Base-by-base conservation (phyloP, 169 alveolate genomes). In the Cryptosporidium meleagridis region DNA sequence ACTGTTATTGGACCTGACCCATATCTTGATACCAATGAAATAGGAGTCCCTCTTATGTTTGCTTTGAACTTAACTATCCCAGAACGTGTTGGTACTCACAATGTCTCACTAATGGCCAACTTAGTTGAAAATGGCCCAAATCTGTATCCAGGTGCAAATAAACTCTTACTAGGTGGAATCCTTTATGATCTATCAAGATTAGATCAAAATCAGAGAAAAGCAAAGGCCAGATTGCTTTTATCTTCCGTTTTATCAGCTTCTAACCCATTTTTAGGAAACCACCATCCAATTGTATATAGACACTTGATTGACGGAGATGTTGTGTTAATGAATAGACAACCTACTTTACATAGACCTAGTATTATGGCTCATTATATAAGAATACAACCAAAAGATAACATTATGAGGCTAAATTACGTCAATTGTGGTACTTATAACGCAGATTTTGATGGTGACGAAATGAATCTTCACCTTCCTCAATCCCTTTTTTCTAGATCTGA, bases 381-480 rank as follows among this genome's bases (percentile, higher is more conserved):
- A 92, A 96, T 96, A 35, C 92, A 96, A 53, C 97, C 98, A 31
- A 96, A 94, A 67, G 99, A 98, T 93, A 96, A 96, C 85, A 98
- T 98, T 14, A 96, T 98, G 85, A 95, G 99, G 89, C 94, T 98
- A 92, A 99, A 98, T 93, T 98, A 98, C 92, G 98, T 98, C 33
- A 98, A 98, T 92, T 98, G 99, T 94, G 96, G 97, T 92, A 96
- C 99, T 26, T 98, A 98, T 96, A 98, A 98, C 93, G 99, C 99
- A 0, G 99, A 98, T 93, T 98, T 98, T 93, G 99, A 98, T 91
- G 99, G 99, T 6, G 99, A 98, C 92, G 99, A 98, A 94, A 98
- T 98, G 99, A 98, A 98, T 92, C 80, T 98, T 67, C 99, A 98
- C 87, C 95, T 98, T 52, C 97, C 98, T 10, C 98, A 96, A 95